Percentiles rank a stretch among this genome's conserved stretches.
Evolutionary conservation across 2,329 filamentous ascomycete species (phyloP).

Genomic region (Trichophyton benhamiae): DNA sequence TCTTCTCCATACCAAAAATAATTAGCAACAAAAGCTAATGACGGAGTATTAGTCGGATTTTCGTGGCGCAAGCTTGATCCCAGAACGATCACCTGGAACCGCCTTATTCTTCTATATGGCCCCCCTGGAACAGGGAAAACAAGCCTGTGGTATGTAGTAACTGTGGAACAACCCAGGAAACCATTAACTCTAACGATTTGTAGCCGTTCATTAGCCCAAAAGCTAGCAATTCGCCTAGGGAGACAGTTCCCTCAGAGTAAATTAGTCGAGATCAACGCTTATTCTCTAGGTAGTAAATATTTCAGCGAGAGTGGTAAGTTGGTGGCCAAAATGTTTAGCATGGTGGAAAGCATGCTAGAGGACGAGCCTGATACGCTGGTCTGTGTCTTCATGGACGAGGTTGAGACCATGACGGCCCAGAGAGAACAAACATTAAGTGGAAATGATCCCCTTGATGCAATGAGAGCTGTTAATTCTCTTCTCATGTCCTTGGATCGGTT

Average conservation of each 20-base stretch:
- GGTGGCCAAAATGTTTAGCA: slow-evolving; percentile 33
- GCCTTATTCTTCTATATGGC: slow-evolving; percentile 72
- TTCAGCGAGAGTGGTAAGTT: slow-evolving; percentile 38
- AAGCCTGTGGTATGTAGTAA: slow-evolving; percentile 64
- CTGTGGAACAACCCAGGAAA: slow-evolving; percentile 48
- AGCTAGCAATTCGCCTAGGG: slow-evolving; percentile 37
- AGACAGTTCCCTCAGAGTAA: slow-evolving; percentile 29
- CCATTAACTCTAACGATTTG: background rate
- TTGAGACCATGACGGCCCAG: slow-evolving; percentile 38
- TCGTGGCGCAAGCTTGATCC: slow-evolving; percentile 26
- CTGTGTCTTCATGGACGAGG: slow-evolving; percentile 39
- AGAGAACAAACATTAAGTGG: slow-evolving; percentile 29
- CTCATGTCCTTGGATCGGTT: slow-evolving; percentile 38
- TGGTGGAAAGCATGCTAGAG: slow-evolving; percentile 24
- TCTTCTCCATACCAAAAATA: background rate
- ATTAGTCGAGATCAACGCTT: slow-evolving; percentile 37
- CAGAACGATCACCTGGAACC: slow-evolving; percentile 35
- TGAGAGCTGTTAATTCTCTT: slow-evolving; percentile 40
- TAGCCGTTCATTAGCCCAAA: slow-evolving; percentile 37
- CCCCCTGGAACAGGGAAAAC: slow-evolving; percentile 95
- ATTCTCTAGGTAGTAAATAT: slow-evolving; percentile 36
- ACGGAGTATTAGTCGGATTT: slow-evolving; percentile 12
- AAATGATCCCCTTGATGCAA: slow-evolving; percentile 36
- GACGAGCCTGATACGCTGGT: slow-evolving; percentile 32
- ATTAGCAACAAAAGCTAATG: slow-evolving; percentile 13